These are phyloP conservation scores for Globisporangium echinulatum DNA, from an alignment of 352 stramenopile species.

Conservation along the genomic window DNA sequence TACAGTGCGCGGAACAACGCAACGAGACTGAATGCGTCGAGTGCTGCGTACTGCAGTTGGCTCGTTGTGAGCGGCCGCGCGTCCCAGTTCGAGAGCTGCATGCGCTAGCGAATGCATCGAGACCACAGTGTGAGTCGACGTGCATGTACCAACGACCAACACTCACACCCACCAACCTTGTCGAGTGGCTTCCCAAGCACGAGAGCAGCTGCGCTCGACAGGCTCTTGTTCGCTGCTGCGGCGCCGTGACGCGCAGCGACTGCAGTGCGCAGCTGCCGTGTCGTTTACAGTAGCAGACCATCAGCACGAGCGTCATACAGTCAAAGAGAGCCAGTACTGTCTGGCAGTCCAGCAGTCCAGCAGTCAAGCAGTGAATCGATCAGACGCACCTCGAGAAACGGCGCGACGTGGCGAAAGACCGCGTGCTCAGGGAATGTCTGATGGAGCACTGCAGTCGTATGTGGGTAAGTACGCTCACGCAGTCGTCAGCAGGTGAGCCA, in stretches of 20 bases:
- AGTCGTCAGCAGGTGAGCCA: background rate
- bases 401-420: slow-evolving; percentile 25
- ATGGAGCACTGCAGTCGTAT: slow-evolving; percentile 29
- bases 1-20: slow-evolving; percentile 49
- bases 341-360: background rate
- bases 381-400: slow-evolving; percentile 38
- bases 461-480: background rate
- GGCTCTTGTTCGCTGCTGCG: slow-evolving; percentile 23
- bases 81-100: slow-evolving; percentile 74
- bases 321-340: background rate
- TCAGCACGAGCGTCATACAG: background rate
- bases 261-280: slow-evolving; percentile 25
- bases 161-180: slow-evolving; percentile 27
- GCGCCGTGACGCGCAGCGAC: slow-evolving; percentile 19
- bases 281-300: slow-evolving; percentile 1
- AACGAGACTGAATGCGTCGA: slow-evolving; percentile 58
- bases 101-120: slow-evolving; percentile 15
- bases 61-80: slow-evolving; percentile 35
- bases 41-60: slow-evolving; percentile 52
- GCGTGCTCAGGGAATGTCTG: slow-evolving; percentile 57
- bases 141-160: too few species aligned
- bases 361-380: background rate
- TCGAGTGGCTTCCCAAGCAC: slow-evolving; percentile 56
- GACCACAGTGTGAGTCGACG: too few species aligned
- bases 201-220: slow-evolving; percentile 30